These are phyloP conservation scores for Amoebophrya sp. DNA, from an alignment of 169 alveolate species.

Conservation along the genomic window DNA sequence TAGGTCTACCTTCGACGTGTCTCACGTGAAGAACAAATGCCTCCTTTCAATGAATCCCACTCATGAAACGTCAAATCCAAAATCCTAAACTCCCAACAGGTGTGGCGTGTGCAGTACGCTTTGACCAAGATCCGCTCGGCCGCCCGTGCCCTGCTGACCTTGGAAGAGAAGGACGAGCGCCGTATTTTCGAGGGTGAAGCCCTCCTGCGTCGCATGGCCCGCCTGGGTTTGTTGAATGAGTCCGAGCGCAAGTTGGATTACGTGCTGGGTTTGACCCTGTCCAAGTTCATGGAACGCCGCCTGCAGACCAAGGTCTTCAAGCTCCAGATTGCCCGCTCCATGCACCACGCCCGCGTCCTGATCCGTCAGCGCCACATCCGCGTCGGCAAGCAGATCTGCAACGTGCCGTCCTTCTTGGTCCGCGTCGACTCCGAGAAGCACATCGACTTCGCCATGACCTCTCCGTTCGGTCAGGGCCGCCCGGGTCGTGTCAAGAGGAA, in stretches of 20 bases:
- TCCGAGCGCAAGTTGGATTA: slow-evolving; percentile 95
- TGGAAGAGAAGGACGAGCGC: slow-evolving; percentile 90
- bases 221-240: slow-evolving; percentile 93
- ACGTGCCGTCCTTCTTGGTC: slow-evolving; percentile 97
- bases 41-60: too few relatives aligned
- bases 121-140: slow-evolving; percentile 98
- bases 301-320: slow-evolving; percentile 96
- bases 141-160: slow-evolving; percentile 96
- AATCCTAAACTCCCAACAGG: background rate
- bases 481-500: slow-evolving; percentile 51
- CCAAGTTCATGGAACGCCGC: slow-evolving; percentile 97
- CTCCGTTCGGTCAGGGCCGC: slow-evolving; percentile 56
- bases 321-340: slow-evolving; percentile 90
- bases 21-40: too few relatives aligned
- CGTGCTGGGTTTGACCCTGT: slow-evolving; percentile 94
- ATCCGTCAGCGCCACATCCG: slow-evolving; percentile 98
- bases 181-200: slow-evolving; percentile 95
- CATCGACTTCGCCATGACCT: slow-evolving; percentile 91
- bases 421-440: slow-evolving; percentile 97
- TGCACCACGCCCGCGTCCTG: slow-evolving; percentile 98
- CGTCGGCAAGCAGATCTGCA: slow-evolving; percentile 96
- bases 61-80: too few relatives aligned
- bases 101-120: slow-evolving; percentile 87
- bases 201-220: slow-evolving; percentile 95
- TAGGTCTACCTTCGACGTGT: too few relatives aligned